A percentile compares a stretch with the other conserved stretches of the same genome.
Conservation (phyloP, 2,329 filamentous ascomycete species). For the Trichophyton mentagrophytes region DNA sequence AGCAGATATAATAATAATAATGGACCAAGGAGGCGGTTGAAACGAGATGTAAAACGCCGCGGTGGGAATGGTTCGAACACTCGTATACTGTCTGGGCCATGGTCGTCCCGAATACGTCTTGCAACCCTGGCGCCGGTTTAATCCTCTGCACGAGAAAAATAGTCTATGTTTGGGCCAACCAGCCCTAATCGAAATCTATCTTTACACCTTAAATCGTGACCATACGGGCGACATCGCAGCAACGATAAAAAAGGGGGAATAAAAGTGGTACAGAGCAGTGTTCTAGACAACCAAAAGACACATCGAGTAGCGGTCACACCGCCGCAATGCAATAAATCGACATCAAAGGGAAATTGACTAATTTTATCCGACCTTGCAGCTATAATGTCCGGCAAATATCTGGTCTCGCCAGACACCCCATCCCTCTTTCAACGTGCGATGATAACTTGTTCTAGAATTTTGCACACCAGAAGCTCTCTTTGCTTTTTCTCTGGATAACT, state of each 20-base stretch:
- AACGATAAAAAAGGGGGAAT: neutral
- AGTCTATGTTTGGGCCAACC: slow-evolving; percentile 4
- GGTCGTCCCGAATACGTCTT: neutral
- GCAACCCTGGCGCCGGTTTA: neutral
- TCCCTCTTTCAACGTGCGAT: neutral
- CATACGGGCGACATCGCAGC: neutral
- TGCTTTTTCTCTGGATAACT: neutral
- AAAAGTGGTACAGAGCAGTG: neutral
- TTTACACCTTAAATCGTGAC: slow-evolving; percentile 2
- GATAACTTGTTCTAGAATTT: slow-evolving; percentile 4
- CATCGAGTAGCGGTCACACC: neutral
- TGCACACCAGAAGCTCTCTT: neutral
- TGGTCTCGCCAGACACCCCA: neutral
- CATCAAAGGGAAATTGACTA: neutral
- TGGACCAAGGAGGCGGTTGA: neutral
- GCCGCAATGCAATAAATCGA: neutral
- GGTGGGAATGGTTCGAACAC: neutral
- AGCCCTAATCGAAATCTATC: neutral
- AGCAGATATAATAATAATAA: neutral
- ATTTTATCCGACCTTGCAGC: neutral
- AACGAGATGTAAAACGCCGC: neutral
- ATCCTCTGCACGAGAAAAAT: slow-evolving; percentile 3
- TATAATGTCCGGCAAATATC: neutral
- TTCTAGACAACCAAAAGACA: neutral
- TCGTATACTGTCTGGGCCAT: neutral